These are phyloP conservation scores for Starmerella apis DNA, from an alignment of 805 yeast genomes.

Conservation along the genomic window DNA sequence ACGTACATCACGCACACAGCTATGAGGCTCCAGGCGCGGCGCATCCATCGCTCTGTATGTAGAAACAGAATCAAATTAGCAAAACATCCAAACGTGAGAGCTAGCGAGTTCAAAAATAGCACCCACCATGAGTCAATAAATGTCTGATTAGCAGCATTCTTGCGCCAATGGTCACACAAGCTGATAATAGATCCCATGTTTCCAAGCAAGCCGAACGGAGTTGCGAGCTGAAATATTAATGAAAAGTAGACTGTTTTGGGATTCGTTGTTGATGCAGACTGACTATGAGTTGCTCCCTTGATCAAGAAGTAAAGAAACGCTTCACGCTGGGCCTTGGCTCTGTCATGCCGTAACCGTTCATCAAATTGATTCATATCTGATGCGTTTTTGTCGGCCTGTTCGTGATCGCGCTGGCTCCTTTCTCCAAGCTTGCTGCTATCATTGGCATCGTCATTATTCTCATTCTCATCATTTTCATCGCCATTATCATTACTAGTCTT, in stretches of 20 bases:
- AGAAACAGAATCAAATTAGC: conserved; percentile 62
- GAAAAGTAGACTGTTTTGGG: conserved; percentile 7
- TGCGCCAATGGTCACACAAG: conserved; percentile 23
- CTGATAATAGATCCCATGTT: conserved; percentile 21
- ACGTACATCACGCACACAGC: conserved; percentile 43
- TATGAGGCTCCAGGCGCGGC: conserved; percentile 43
- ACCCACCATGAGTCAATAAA: conserved; percentile 31
- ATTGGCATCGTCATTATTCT: neutral
- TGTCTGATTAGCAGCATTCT: neutral
- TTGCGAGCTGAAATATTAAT: conserved; percentile 15
- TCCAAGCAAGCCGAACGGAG: conserved; percentile 23
- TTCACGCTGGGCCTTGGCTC: neutral
- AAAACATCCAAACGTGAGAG: conserved; percentile 52
- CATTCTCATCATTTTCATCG: neutral
- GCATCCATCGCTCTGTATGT: conserved; percentile 55
- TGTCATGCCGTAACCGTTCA: neutral
- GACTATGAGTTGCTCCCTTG: neutral
- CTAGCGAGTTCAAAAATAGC: conserved; percentile 48
- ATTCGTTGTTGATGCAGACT: neutral
- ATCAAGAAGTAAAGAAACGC: conserved; percentile 1
- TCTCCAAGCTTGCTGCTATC: neutral
- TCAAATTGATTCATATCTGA: neutral
- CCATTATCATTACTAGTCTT: neutral
- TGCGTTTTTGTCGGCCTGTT: neutral
- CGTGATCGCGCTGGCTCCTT: too few species aligned